These are phyloP conservation scores for Cadophora sp. DNA, from an alignment of 2,329 filamentous ascomycete species.

Conservation along the genomic window DNA sequence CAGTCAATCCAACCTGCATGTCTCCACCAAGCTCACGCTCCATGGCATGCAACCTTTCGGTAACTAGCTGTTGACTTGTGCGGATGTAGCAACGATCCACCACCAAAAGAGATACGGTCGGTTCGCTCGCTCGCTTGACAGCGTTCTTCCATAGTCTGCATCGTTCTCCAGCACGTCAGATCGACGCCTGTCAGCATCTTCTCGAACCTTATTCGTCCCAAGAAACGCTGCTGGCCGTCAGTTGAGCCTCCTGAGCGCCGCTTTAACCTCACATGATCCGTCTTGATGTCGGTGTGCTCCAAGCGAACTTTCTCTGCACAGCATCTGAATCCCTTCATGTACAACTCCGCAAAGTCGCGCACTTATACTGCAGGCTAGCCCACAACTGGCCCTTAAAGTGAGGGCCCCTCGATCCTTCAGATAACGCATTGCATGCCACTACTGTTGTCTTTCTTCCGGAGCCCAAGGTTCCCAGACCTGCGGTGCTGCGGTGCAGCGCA, in stretches of 20 bases:
- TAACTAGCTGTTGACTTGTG: not conserved
- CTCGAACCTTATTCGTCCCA: conserved; percentile 5
- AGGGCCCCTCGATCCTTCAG: conserved; percentile 13
- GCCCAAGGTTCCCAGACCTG: conserved; percentile 8
- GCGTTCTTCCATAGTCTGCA: not conserved
- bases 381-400: not conserved
- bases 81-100: not conserved
- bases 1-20: not conserved
- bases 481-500: not conserved
- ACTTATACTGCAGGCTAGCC: conserved; percentile 6
- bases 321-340: conserved; percentile 18
- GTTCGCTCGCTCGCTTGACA: not conserved
- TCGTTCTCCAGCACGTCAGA: not conserved
- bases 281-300: conserved; percentile 5
- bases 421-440: conserved; percentile 15
- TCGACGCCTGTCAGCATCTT: conserved; percentile 8
- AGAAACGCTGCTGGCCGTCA: conserved; percentile 4
- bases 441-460: conserved; percentile 16
- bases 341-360: conserved; percentile 14
- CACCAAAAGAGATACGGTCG: not conserved
- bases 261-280: conserved; percentile 25
- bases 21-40: not conserved
- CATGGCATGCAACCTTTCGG: not conserved
- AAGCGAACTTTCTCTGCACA: conserved; percentile 14
- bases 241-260: conserved; percentile 22